Percentiles rank a stretch among this genome's conserved stretches.
phyloP scores from a whole-genome alignment of 441 rosid genomes.

The Corymbia calophylla region DNA sequence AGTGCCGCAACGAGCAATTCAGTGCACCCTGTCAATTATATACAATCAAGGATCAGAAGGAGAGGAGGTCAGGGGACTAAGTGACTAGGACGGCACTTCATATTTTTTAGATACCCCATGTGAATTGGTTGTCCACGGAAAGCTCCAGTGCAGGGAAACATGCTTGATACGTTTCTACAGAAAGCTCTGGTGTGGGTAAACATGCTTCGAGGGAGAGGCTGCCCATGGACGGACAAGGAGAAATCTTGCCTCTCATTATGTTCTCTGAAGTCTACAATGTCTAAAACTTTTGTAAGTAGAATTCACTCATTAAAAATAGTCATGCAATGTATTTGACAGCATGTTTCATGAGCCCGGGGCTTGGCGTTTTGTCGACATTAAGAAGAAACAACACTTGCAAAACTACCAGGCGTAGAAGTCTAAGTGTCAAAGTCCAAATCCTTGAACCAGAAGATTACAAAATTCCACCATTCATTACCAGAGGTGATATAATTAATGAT shows the following conservation, averaged over 20 bases:
- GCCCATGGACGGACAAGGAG: not conserved
- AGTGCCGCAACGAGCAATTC: not conserved
- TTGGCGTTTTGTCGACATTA: not conserved
- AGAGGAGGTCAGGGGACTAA: not conserved
- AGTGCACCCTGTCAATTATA: not conserved
- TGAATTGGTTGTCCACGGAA: not conserved
- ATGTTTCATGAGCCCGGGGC: not conserved
- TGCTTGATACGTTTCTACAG: not conserved
- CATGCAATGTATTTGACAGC: not conserved
- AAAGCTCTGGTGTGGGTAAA: not conserved
- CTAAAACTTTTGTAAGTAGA: not conserved
- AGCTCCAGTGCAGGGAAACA: not conserved
- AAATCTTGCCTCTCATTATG: not conserved
- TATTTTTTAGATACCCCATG: not conserved
- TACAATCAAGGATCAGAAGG: not conserved
- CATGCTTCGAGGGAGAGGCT: not conserved
- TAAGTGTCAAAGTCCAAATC: not conserved
- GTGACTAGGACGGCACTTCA: not conserved
- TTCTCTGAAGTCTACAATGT: not conserved
- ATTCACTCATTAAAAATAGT: not conserved
- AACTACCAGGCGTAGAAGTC: not conserved
- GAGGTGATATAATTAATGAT: not conserved
- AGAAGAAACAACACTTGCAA: not conserved
- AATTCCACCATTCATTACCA: not conserved
- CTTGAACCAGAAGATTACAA: not conserved